Base-by-base conservation (phyloP, 192 early-diverging fungal species). In the Entomortierella parvispora region DNA sequence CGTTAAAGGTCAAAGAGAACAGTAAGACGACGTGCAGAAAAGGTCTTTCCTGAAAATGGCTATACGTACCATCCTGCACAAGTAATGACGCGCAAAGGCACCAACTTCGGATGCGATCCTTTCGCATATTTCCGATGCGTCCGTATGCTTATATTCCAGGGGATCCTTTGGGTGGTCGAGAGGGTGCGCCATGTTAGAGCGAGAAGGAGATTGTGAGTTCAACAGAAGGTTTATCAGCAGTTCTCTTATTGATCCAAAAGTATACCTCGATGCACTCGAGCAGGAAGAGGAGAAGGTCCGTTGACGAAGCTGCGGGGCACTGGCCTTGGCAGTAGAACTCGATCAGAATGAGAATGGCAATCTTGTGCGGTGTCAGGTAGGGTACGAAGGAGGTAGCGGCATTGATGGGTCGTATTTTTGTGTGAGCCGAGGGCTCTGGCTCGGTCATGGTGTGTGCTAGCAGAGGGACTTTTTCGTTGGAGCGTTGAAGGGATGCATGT, bases 231-330 rank as follows among this genome's bases (percentile, higher is more conserved):
- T n/a, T n/a, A n/a, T n/a, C n/a, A n/a, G n/a, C n/a, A n/a, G n/a
- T n/a, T n/a, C n/a, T n/a, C n/a, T n/a, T n/a, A n/a, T n/a, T n/a
- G n/a, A n/a, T n/a, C n/a, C n/a, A 54, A 54, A 54, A 54, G 28
- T 54, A 40, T 58, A 76, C 72, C 65, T 76, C 64, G 23, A 76
- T 76, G n/a, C 64, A 68, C 15, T 68, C 51, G 11, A 76, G 29
- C 20, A 76, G 29, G 37, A 76, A 68, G 11, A 62, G 51, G 0
- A 66, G 17, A 17, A 76, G 49, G 20, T 58, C 18, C 14, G 66
- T 64, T 0, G 32, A 46, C 1, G 50, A 17, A 12, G 32, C n/a
- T 9, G 28, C 44, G 4, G 72, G 46, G n/a, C 62, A 56, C 31
- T 59, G 71, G 42, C 26, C 37, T 10, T 57, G 33, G 18, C 72